Conservation (phyloP, 768 basidiomycete species). For the Rubroboletus satanas region DNA sequence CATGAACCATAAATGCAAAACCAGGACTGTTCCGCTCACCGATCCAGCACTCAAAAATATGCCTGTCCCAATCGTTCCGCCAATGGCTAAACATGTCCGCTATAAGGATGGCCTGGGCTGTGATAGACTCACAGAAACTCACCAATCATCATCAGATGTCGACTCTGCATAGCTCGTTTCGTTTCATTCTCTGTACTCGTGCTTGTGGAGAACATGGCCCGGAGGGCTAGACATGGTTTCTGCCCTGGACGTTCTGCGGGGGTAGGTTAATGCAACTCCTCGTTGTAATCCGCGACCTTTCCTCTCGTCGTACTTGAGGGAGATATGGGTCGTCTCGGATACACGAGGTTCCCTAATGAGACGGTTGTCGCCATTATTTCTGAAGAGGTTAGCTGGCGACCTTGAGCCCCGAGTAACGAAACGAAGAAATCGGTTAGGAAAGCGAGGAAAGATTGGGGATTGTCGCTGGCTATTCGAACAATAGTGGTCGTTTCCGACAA, state of each 20-base stretch:
- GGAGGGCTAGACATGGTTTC: not conserved
- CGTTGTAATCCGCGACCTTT: not conserved
- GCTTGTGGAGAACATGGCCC: conserved; percentile 6
- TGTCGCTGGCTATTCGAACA: not conserved
- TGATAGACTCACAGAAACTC: conserved; percentile 1
- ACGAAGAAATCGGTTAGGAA: not conserved
- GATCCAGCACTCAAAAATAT: conserved; percentile 60
- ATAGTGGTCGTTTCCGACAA: not conserved
- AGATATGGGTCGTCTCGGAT: not conserved
- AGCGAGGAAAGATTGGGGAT: conserved; percentile 1
- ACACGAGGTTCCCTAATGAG: not conserved
- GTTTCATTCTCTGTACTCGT: conserved; percentile 23
- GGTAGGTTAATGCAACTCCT: not conserved
- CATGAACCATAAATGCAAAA: not conserved
- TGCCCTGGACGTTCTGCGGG: not conserved
- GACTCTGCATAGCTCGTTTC: conserved; percentile 39
- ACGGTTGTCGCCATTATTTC: not conserved
- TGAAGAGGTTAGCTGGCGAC: not conserved
- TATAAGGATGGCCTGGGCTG: not conserved
- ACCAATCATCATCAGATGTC: conserved; percentile 44
- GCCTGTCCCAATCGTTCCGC: conserved; percentile 57
- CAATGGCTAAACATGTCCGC: conserved; percentile 39
- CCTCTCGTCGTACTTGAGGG: not conserved
- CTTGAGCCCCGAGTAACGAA: not conserved
- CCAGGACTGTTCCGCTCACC: conserved; percentile 25